These are phyloP conservation scores for Thalia dealbata DNA, from an alignment of 176 grass and related monocot species.

Conservation along the genomic window DNA sequence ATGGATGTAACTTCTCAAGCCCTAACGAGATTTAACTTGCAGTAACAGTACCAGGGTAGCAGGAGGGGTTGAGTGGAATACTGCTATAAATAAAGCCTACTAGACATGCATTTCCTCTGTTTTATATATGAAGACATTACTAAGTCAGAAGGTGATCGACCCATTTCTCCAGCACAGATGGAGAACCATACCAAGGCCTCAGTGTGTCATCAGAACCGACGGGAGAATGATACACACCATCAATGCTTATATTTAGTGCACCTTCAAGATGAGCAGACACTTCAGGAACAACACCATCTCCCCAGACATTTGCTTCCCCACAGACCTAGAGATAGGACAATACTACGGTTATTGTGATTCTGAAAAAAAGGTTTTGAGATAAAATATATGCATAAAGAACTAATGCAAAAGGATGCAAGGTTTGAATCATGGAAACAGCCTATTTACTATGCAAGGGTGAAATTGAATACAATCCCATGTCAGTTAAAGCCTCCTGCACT, in stretches of 20 bases:
- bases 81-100: too few relatives aligned
- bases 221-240: conserved; percentile 85
- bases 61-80: too few relatives aligned
- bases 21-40: too few relatives aligned
- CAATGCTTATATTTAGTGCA: conserved; percentile 75
- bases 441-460: too few relatives aligned
- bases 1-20: too few relatives aligned
- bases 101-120: too few relatives aligned
- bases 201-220: conserved; percentile 60
- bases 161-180: conserved; percentile 69
- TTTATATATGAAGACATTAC: neutral
- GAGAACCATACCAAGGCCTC: conserved; percentile 85
- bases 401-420: neutral
- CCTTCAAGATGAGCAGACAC: conserved; percentile 77
- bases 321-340: conserved; percentile 37
- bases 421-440: too few relatives aligned
- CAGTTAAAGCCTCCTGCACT: neutral
- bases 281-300: conserved; percentile 81
- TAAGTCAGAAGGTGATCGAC: conserved; percentile 57
- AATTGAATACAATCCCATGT: neutral
- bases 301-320: conserved; percentile 71
- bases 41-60: too few relatives aligned
- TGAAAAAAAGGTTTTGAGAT: neutral
- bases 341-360: neutral
- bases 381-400: neutral